Evolutionary conservation across 108 stramenopile genomes (phyloP).

Genomic region (Skeletonema grethae): DNA sequence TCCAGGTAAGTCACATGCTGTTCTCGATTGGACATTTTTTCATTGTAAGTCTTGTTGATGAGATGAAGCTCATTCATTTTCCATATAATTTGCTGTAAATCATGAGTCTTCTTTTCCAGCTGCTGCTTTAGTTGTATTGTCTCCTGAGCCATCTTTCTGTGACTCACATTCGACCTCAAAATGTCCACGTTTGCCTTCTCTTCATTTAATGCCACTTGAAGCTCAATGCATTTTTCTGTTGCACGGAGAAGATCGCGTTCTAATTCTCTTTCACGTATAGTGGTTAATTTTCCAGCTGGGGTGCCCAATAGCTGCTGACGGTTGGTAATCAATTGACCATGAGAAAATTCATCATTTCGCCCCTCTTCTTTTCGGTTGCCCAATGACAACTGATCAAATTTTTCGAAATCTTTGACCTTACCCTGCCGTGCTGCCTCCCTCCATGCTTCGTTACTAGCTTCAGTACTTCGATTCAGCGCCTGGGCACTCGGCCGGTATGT

Average conservation of each 20-base stretch:
- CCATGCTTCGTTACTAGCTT: slow-evolving; percentile 47
- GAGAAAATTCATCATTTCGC: slow-evolving; percentile 18
- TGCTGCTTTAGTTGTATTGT: slow-evolving; percentile 63
- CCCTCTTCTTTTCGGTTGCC: slow-evolving; percentile 8
- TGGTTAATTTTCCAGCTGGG: slow-evolving; percentile 66
- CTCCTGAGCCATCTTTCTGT: slow-evolving; percentile 74
- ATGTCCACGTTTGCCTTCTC: slow-evolving; percentile 83
- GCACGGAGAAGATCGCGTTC: slow-evolving; percentile 68
- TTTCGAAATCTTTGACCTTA: slow-evolving; percentile 39
- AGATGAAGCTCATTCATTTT: slow-evolving; percentile 92
- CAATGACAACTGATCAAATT: slow-evolving; percentile 34
- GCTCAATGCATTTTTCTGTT: slow-evolving; percentile 70
- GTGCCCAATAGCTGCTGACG: slow-evolving; percentile 71
- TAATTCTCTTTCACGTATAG: slow-evolving; percentile 72
- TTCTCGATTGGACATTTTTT: slow-evolving; percentile 80
- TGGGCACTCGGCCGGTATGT: slow-evolving; percentile 58
- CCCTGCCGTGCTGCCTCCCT: slow-evolving; percentile 48
- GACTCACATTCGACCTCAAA: slow-evolving; percentile 52
- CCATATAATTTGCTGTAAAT: slow-evolving; percentile 79
- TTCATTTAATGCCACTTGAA: slow-evolving; percentile 77
- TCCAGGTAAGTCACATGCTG: slow-evolving; percentile 82
- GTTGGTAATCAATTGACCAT: slow-evolving; percentile 52
- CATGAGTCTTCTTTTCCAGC: slow-evolving; percentile 76
- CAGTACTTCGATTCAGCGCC: slow-evolving; percentile 44
- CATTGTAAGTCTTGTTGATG: slow-evolving; percentile 80